A percentile compares a stretch with the other conserved stretches of the same genome.
These are phyloP conservation scores for Peronospora belbahrii DNA, from an alignment of 352 stramenopile species.

Conservation along the genomic window DNA sequence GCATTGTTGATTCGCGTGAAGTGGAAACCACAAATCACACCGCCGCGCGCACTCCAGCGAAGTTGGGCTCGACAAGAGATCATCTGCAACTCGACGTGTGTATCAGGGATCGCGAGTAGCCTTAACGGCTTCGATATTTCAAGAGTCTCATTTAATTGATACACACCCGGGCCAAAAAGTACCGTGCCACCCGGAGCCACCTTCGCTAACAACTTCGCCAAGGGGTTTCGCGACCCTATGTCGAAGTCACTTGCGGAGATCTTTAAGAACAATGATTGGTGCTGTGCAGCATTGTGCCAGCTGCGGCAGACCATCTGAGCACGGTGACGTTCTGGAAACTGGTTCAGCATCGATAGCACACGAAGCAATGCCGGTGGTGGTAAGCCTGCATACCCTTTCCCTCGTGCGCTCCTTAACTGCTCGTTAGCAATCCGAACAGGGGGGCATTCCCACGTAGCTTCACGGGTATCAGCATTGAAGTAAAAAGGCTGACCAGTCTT, in stretches of 20 bases:
- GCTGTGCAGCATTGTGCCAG: slow-evolving; percentile 39
- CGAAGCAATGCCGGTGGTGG: slow-evolving; percentile 61
- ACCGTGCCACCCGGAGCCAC: slow-evolving; percentile 40
- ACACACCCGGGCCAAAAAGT: slow-evolving; percentile 62
- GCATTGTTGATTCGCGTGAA: slow-evolving; percentile 33
- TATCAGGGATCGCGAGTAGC: slow-evolving; percentile 41
- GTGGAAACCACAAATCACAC: slow-evolving; percentile 59
- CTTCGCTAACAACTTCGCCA: slow-evolving; percentile 23
- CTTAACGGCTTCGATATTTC: slow-evolving; percentile 40
- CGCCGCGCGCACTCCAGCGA: slow-evolving; percentile 47
- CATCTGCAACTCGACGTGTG: slow-evolving; percentile 71
- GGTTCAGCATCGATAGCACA: slow-evolving; percentile 81
- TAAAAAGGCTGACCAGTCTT: slow-evolving; percentile 86
- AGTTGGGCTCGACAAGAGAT: slow-evolving; percentile 36
- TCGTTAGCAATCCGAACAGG: slow-evolving; percentile 84
- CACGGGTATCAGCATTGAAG: slow-evolving; percentile 90
- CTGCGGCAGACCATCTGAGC: slow-evolving; percentile 44
- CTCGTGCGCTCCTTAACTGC: slow-evolving; percentile 54
- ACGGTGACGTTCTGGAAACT: slow-evolving; percentile 47
- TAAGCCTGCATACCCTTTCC: slow-evolving; percentile 72
- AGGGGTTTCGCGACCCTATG: slow-evolving; percentile 5
- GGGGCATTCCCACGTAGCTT: slow-evolving; percentile 92
- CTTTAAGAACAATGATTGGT: slow-evolving; percentile 40
- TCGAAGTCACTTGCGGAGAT: slow-evolving; percentile 47
- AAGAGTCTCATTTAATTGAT: slow-evolving; percentile 43